Percentiles rank a stretch among this genome's conserved stretches.
Evolutionary conservation across 2,329 filamentous ascomycete genomes (phyloP).

Genomic region (Chrysoporthe austroafricana): DNA sequence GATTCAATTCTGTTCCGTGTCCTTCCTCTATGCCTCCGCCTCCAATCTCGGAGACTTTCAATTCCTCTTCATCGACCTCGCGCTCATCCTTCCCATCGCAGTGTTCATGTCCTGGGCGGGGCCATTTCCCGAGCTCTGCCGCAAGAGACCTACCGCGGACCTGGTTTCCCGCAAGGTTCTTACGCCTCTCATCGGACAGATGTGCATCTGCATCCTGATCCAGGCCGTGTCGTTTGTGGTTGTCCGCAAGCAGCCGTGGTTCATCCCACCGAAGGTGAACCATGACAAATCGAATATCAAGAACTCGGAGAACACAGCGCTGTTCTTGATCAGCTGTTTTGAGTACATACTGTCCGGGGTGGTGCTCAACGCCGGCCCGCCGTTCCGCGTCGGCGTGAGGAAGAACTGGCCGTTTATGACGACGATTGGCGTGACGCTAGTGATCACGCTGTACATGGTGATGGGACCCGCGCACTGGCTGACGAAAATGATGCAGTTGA

Average conservation of each 20-base stretch:
- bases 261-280: constrained; percentile 77
- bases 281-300: constrained; percentile 80
- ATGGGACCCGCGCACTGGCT: constrained; percentile 73
- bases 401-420: constrained; percentile 85
- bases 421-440: constrained; percentile 71
- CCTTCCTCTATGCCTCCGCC: constrained; percentile 90
- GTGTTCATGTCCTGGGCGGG: constrained; percentile 99
- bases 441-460: constrained; percentile 79
- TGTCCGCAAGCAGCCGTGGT: constrained; percentile 84
- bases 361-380: constrained; percentile 86
- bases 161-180: constrained; percentile 92
- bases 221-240: constrained; percentile 75
- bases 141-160: constrained; percentile 88
- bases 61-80: constrained; percentile 93
- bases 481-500: constrained; percentile 80
- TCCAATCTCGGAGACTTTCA: constrained; percentile 98
- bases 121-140: constrained; percentile 74
- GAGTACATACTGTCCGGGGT: constrained; percentile 93
- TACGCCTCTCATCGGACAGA: constrained; percentile 86
- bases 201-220: constrained; percentile 75
- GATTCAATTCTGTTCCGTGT: constrained; percentile 98
- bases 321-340: constrained; percentile 90
- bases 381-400: constrained; percentile 80
- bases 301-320: constrained; percentile 90
- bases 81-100: constrained; percentile 91